Base-by-base conservation (phyloP, 768 basidiomycete genomes). In the Chiua virens region DNA sequence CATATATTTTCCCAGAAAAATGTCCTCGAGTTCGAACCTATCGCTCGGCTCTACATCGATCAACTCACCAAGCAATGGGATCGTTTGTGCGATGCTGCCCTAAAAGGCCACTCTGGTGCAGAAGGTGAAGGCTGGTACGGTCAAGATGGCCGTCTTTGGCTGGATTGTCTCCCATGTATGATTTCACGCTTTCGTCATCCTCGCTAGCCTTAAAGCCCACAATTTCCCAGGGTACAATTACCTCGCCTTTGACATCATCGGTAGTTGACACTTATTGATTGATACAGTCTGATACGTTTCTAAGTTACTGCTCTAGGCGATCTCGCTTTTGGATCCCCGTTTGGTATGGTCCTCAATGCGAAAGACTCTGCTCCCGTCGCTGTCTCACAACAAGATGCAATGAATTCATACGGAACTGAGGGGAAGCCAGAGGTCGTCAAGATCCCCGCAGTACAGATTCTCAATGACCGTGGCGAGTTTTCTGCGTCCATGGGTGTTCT, bases 391-490 rank as follows among this genome's bases (percentile, higher is more conserved):
- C 57, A 77, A 49, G 72, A 74, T 15, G 83, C 78, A 4, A 83
- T 86, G 75, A 65, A 74, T 8, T 73, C 75, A 3, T 83, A 81
- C 40, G 82, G 86, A 25, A 75, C 72, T 5, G 70, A 75, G 15
- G 63, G 62, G 2, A 61, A 73, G 5, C 64, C 68, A 25, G 78
- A 85, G 35, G 76, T 83, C 32, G 54, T 76, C 14, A 72, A 83
- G 56, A 82, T 93, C 39, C 89, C 92, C 5, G 94, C 91, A 5
- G 85, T 92, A 39, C 72, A 85, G 61, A 92, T 95, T 56, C 78
- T 96, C 41, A 94, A 95, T 66, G 85, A 86, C 49, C 86, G 92
- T 20, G 92, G 92, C 53, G 91, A 92, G 65, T 94, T 79, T 68
- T 87, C 87, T 4, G 89, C 90, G 53, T 83, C 89, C 0, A 83